Percentiles rank a stretch among this genome's conserved stretches.
phyloP scores from a whole-genome alignment of 2,329 filamentous ascomycete genomes.

The Paracamarosporium sp. region DNA sequence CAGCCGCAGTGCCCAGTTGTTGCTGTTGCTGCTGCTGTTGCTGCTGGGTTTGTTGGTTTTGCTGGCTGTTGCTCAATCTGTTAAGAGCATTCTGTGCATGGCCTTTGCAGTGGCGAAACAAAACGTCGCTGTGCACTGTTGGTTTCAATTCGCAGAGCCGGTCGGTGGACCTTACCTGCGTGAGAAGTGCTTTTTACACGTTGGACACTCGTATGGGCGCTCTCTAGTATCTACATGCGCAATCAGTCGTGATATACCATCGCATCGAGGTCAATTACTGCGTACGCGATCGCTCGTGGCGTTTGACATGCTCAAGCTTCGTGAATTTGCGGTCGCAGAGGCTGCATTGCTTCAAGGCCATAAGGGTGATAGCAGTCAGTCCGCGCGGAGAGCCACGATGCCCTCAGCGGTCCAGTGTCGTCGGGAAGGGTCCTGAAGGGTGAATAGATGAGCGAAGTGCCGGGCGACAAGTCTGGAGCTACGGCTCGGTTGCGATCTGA shows the following conservation, averaged over 20 bases:
- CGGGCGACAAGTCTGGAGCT: constrained; percentile 12
- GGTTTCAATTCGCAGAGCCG: constrained; percentile 21
- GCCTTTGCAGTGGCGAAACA: constrained; percentile 60
- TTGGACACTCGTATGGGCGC: constrained; percentile 60
- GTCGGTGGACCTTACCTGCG: constrained; percentile 52
- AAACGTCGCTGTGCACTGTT: constrained; percentile 51
- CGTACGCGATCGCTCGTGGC: constrained; percentile 63
- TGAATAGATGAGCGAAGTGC: constrained; percentile 22
- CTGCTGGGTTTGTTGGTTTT: constrained; percentile 34
- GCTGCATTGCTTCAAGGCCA: constrained; percentile 49
- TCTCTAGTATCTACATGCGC: constrained; percentile 57
- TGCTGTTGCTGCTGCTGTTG: constrained; percentile 28
- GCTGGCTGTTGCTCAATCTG: constrained; percentile 38
- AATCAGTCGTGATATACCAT: constrained; percentile 26
- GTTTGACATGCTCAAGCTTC: constrained; percentile 63
- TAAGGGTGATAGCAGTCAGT: constrained; percentile 18
- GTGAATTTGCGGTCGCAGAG: constrained; percentile 62
- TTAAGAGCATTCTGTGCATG: constrained; percentile 52
- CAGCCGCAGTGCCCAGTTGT: constrained; percentile 17
- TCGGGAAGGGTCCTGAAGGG: constrained; percentile 19
- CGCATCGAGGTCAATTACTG: constrained; percentile 16
- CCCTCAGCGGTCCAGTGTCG: constrained; percentile 8
- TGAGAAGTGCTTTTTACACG: constrained; percentile 62
- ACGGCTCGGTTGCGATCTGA: constrained; percentile 24
- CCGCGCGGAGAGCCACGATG: constrained; percentile 7